Conservation (phyloP, 83 land plant species). For the Isoetes engelmannii region DNA sequence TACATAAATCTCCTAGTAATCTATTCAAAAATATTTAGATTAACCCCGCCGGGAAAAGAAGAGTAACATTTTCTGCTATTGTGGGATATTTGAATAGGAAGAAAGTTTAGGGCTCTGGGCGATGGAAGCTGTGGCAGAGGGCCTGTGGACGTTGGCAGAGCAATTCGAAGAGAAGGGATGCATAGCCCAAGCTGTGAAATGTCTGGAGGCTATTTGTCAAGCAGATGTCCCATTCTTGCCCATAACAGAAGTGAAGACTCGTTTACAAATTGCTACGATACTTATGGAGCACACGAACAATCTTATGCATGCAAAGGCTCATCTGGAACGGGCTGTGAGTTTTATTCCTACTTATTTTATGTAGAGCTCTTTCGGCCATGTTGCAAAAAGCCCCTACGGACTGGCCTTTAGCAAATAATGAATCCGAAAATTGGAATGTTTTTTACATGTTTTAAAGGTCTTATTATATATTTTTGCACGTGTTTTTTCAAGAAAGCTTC, state of each 20-base stretch:
- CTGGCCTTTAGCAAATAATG: background rate
- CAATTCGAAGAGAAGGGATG: conserved; percentile 49
- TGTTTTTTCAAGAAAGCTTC: background rate
- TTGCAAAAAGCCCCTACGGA: background rate
- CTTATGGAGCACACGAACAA: conserved; percentile 68
- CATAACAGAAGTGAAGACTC: conserved; percentile 75
- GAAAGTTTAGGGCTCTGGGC: conserved; percentile 1
- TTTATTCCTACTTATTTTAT: background rate
- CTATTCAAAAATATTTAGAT: no score
- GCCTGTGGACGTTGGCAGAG: conserved; percentile 82
- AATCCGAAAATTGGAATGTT: background rate
- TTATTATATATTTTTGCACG: background rate
- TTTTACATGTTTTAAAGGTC: no score
- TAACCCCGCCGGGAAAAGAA: no score
- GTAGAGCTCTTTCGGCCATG: no score
- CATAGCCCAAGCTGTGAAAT: conserved; percentile 60
- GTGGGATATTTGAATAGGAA: no score
- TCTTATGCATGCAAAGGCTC: conserved; percentile 73
- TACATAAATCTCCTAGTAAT: no score
- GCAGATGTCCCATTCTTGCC: conserved; percentile 69
- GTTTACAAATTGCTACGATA: conserved; percentile 69
- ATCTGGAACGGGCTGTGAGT: conserved; percentile 80
- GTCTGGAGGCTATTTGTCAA: conserved; percentile 88
- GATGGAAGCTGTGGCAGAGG: conserved; percentile 84
- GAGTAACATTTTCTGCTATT: no score